These are phyloP conservation scores for Cercophora samala DNA, from an alignment of 495 filamentous ascomycete species.

Conservation along the genomic window DNA sequence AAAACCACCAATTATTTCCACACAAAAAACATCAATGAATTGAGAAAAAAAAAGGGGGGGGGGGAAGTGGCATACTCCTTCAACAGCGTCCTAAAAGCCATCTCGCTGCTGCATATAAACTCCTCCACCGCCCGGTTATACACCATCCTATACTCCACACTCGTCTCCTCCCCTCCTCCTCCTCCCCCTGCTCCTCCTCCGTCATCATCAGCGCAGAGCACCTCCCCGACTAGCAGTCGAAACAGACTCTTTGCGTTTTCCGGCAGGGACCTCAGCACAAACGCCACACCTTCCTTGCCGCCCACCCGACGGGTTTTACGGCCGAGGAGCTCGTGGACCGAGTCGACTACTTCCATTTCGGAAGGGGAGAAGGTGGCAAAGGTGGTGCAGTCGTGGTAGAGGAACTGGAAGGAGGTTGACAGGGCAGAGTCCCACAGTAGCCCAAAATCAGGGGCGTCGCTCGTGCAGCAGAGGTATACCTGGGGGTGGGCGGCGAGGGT, in stretches of 20 bases:
- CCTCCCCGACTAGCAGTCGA: conserved; percentile 75
- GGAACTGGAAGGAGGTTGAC: conserved; percentile 73
- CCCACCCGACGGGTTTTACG: conserved; percentile 76
- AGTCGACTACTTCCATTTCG: conserved; percentile 80
- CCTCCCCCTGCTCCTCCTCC: conserved; percentile 40
- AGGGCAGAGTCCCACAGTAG: conserved; percentile 86
- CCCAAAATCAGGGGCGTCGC: conserved; percentile 81
- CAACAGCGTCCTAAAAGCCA: conserved; percentile 86
- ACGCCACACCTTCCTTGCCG: conserved; percentile 88
- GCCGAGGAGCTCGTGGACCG: conserved; percentile 80
- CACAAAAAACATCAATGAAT: no score
- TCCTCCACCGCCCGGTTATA: conserved; percentile 96
- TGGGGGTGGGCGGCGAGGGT: conserved; percentile 70
- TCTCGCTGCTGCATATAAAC: conserved; percentile 94
- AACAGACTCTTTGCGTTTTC: conserved; percentile 90
- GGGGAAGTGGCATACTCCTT: no score
- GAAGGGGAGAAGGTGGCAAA: conserved; percentile 64
- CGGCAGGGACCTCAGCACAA: conserved; percentile 82
- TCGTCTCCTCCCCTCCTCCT: conserved; percentile 49
- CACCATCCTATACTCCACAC: conserved; percentile 82
- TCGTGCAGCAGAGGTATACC: conserved; percentile 73
- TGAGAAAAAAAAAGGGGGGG: no score
- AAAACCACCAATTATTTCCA: background rate
- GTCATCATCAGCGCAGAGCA: conserved; percentile 71
- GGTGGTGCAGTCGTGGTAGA: conserved; percentile 93